phyloP scores from a whole-genome alignment of 1,139 yeast species.

The Pichia sp. region DNA sequence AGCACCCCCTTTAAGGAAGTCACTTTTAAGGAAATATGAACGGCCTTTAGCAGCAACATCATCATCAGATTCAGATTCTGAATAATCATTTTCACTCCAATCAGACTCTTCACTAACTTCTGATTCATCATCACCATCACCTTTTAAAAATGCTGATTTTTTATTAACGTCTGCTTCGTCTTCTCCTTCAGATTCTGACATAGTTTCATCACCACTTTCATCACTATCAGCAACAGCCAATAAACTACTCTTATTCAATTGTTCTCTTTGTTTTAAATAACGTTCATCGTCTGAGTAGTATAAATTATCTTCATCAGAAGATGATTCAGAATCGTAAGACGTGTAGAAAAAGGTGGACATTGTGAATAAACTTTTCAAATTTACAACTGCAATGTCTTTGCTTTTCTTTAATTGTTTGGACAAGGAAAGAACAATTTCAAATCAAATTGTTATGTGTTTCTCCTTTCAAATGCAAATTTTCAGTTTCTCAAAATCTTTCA shows the following conservation, averaged over 20 bases:
- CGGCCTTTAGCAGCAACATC: constrained; percentile 41
- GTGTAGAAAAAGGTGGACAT: constrained; percentile 79
- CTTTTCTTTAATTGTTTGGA: background rate
- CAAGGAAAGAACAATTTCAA: background rate
- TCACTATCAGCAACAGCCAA: constrained; percentile 21
- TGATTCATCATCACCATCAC: no score
- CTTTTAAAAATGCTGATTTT: constrained; percentile 9
- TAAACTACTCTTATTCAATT: constrained; percentile 1
- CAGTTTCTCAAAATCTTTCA: background rate
- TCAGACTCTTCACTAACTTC: constrained; percentile 34
- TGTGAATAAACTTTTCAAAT: background rate
- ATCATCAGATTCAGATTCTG: constrained; percentile 35
- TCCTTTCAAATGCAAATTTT: constrained; percentile 9
- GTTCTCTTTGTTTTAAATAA: constrained; percentile 27
- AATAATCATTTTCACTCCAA: constrained; percentile 35
- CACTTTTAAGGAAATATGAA: constrained; percentile 49
- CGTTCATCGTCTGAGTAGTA: constrained; percentile 67
- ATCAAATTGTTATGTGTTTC: background rate
- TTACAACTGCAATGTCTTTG: background rate
- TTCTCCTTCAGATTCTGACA: constrained; percentile 25
- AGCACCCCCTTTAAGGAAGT: constrained; percentile 45
- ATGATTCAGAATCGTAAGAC: constrained; percentile 50
- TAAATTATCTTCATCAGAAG: constrained; percentile 72
- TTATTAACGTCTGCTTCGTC: constrained; percentile 33
- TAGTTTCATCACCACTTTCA: constrained; percentile 31